Evolutionary conservation across 192 early-diverging fungal genomes (phyloP).

Genomic region (Linnemannia schmuckeri): DNA sequence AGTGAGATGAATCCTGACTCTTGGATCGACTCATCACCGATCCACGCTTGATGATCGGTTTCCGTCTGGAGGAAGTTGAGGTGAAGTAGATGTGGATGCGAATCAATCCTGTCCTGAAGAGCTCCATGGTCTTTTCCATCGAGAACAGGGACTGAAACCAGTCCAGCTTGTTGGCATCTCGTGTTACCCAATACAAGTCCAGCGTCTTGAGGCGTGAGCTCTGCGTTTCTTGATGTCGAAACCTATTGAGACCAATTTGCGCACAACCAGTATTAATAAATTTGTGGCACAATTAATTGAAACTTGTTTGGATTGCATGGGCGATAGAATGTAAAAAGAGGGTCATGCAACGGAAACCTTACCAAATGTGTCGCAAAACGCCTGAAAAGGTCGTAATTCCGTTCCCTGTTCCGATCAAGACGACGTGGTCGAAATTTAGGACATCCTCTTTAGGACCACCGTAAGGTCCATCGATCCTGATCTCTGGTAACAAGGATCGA

Average conservation of each 20-base stretch:
- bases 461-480: conserved; percentile 85
- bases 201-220: conserved; percentile 44
- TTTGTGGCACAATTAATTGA: not conserved
- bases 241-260: conserved; percentile 26
- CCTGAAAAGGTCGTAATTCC: conserved; percentile 84
- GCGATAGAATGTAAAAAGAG: not conserved
- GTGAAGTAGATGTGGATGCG: conserved; percentile 56
- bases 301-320: not conserved
- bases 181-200: conserved; percentile 53
- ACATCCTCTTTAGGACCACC: conserved; percentile 84
- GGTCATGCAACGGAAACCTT: conserved; percentile 26
- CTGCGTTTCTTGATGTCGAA: conserved; percentile 56
- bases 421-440: conserved; percentile 73
- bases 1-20: not conserved
- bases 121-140: conserved; percentile 51
- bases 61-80: conserved; percentile 2
- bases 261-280: not conserved
- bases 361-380: conserved; percentile 76
- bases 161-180: conserved; percentile 50
- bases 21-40: conserved; percentile 8
- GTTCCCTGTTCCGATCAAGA: conserved; percentile 79
- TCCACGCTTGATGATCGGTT: not conserved
- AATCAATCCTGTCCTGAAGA: conserved; percentile 53
- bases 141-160: conserved; percentile 52
- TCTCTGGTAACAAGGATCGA: conserved; percentile 61